Percentiles rank a stretch among this genome's conserved stretches.
Conservation (phyloP, 192 early-diverging fungal genomes). For the Coemansia biformis region DNA sequence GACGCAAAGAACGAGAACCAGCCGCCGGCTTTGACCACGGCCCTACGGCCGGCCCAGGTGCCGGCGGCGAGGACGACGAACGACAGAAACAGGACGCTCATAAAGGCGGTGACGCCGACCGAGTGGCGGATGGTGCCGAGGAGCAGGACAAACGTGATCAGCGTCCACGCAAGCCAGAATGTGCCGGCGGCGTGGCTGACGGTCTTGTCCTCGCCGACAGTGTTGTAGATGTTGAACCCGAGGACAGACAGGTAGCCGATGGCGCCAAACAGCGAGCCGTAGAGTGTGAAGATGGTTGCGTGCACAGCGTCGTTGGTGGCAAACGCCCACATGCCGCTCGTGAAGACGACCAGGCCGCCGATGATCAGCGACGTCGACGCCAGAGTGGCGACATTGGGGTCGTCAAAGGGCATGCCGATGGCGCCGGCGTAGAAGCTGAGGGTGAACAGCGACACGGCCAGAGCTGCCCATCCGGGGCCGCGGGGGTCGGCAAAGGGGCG, state of each 20-base stretch:
- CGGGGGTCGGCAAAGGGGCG: constrained; percentile 47
- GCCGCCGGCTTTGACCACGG: constrained; percentile 60
- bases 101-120: constrained; percentile 57
- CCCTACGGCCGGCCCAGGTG: constrained; percentile 52
- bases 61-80: constrained; percentile 63
- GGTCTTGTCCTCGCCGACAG: constrained; percentile 48
- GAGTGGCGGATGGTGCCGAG: constrained; percentile 60
- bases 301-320: constrained; percentile 76
- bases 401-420: constrained; percentile 49
- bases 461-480: constrained; percentile 47
- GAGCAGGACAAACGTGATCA: constrained; percentile 65
- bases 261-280: constrained; percentile 64
- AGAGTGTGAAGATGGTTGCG: constrained; percentile 72
- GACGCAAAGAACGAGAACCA: constrained; percentile 72
- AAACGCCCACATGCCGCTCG: constrained; percentile 67
- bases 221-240: constrained; percentile 56
- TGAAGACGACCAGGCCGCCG: constrained; percentile 48
- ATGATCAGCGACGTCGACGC: constrained; percentile 46
- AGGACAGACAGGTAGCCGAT: constrained; percentile 48
- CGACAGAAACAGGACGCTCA: constrained; percentile 56
- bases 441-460: constrained; percentile 46
- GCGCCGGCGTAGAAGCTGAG: constrained; percentile 50
- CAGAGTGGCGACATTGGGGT: constrained; percentile 44
- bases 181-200: constrained; percentile 57
- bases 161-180: constrained; percentile 63